These are phyloP conservation scores for Wickerhamomyces alni DNA, from an alignment of 805 yeast genomes.

Conservation along the genomic window DNA sequence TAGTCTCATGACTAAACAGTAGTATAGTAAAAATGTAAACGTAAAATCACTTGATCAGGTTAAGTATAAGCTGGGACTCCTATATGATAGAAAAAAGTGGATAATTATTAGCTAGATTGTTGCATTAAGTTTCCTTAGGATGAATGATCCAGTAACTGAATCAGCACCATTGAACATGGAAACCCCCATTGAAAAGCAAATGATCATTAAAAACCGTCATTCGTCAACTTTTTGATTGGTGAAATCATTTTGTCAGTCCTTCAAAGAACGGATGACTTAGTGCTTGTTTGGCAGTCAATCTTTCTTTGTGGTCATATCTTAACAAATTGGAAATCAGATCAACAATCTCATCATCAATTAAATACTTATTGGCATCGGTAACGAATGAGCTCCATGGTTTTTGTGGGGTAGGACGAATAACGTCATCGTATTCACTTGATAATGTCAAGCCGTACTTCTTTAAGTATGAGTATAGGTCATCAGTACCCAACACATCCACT, in stretches of 20 bases:
- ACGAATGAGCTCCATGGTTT: conserved; percentile 85
- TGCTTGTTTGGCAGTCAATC: conserved; percentile 86
- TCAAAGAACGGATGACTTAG: conserved; percentile 55
- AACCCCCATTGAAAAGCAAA: too few relatives aligned
- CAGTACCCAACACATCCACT: conserved; percentile 82
- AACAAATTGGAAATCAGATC: conserved; percentile 77
- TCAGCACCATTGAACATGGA: too few relatives aligned
- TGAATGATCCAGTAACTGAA: too few relatives aligned
- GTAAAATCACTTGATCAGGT: too few relatives aligned
- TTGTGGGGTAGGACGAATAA: conserved; percentile 64
- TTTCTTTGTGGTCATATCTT: conserved; percentile 81
- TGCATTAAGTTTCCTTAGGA: too few relatives aligned
- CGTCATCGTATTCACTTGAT: conserved; percentile 70
- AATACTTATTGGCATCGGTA: conserved; percentile 59
- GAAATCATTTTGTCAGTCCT: conserved; percentile 16
- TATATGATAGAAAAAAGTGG: not conserved
- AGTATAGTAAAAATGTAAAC: too few relatives aligned
- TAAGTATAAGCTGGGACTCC: too few relatives aligned
- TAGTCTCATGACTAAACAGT: too few relatives aligned
- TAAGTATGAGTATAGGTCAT: conserved; percentile 63
- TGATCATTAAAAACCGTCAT: too few relatives aligned
- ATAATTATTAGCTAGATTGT: not conserved
- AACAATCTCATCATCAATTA: conserved; percentile 65
- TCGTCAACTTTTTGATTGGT: not conserved
- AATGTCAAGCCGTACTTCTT: conserved; percentile 65